A percentile compares a stretch with the other conserved stretches of the same genome.
Evolutionary conservation across 345 rosid species (phyloP).

Genomic region (Camelina laxa): DNA sequence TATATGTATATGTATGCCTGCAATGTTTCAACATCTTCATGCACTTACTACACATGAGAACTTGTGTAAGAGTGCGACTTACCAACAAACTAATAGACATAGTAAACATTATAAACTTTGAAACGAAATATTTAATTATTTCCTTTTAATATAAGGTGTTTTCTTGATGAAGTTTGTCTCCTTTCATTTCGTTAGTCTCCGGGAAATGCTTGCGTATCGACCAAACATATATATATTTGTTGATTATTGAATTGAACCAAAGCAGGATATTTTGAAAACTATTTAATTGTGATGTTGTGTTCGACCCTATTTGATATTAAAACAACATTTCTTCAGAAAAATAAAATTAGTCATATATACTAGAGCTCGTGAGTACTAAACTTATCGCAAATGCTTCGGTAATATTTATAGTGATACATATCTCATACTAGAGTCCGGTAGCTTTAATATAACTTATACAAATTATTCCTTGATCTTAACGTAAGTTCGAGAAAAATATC

Average conservation of each 20-base stretch:
- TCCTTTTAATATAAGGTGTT: constrained; percentile 8
- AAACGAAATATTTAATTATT: constrained; percentile 17
- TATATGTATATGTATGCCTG: background rate
- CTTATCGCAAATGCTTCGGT: background rate
- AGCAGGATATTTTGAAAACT: background rate
- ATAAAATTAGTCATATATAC: background rate
- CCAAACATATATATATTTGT: constrained; percentile 10
- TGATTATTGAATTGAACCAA: constrained; percentile 18
- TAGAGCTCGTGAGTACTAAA: background rate
- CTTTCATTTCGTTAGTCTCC: constrained; percentile 1
- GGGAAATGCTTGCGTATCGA: constrained; percentile 16
- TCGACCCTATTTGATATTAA: constrained; percentile 12
- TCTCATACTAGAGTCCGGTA: background rate
- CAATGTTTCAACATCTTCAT: constrained; percentile 28
- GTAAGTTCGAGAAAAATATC: background rate
- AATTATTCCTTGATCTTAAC: background rate
- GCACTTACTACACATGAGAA: constrained; percentile 15
- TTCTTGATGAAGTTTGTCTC: constrained; percentile 21
- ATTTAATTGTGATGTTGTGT: constrained; percentile 13
- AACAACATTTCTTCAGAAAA: background rate
- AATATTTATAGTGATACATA: background rate
- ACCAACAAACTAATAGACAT: constrained; percentile 37
- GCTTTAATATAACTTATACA: background rate
- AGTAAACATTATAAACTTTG: constrained; percentile 30
- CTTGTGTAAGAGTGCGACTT: constrained; percentile 37